Percentiles rank a stretch among this genome's conserved stretches.
Conservation (phyloP, 2,329 filamentous ascomycete species). For the Fusarium albidum region DNA sequence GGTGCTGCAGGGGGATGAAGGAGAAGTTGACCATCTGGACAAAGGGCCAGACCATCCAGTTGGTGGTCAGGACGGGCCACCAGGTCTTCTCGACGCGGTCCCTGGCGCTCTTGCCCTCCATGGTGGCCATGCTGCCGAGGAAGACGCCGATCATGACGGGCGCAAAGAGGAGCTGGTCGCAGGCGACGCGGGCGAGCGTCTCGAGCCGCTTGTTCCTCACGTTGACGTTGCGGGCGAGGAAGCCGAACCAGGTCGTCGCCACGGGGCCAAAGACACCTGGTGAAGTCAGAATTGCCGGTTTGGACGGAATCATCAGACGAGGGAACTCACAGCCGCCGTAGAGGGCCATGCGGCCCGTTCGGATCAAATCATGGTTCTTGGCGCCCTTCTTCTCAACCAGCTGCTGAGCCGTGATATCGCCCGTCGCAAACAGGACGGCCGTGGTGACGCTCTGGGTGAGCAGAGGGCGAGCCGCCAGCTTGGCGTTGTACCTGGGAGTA, state of each 20-base stretch:
- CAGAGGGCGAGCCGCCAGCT: slow-evolving; percentile 80
- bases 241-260: slow-evolving; percentile 85
- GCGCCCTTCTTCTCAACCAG: slow-evolving; percentile 82
- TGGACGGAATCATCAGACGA: slow-evolving; percentile 1
- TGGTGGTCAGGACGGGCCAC: slow-evolving; percentile 75
- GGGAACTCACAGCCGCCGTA: slow-evolving; percentile 78
- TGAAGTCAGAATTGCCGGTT: slow-evolving; percentile 16
- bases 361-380: slow-evolving; percentile 75
- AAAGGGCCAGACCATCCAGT: slow-evolving; percentile 87
- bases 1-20: slow-evolving; percentile 82
- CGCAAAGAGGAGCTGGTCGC: slow-evolving; percentile 85
- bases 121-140: slow-evolving; percentile 82
- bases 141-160: slow-evolving; percentile 85
- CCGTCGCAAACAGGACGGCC: slow-evolving; percentile 89
- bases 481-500: slow-evolving; percentile 81
- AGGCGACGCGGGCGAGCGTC: slow-evolving; percentile 78
- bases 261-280: slow-evolving; percentile 84
- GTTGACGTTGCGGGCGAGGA: slow-evolving; percentile 75
- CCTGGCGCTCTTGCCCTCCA: slow-evolving; percentile 70
- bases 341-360: slow-evolving; percentile 80
- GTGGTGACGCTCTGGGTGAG: slow-evolving; percentile 93
- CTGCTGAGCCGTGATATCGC: slow-evolving; percentile 92
- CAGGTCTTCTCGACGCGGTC: slow-evolving; percentile 80
- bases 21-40: slow-evolving; percentile 91
- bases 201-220: slow-evolving; percentile 72